These are phyloP conservation scores for Gracilaria gracilis DNA, from an alignment of 23 red algal genomes.

Conservation along the genomic window DNA sequence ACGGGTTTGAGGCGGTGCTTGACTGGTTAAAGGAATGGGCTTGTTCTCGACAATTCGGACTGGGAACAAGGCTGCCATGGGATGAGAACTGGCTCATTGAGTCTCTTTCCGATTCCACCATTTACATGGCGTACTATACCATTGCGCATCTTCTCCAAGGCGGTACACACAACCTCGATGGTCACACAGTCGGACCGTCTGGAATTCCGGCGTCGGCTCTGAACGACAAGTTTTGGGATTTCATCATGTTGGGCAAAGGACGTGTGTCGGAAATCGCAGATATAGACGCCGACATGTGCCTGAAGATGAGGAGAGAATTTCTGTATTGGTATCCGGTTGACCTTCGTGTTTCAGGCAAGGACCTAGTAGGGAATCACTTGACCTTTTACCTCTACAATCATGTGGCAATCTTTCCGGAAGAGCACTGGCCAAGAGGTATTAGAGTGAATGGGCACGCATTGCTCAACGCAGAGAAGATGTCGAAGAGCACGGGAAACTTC, in stretches of 20 bases:
- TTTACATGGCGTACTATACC: constrained; percentile 99
- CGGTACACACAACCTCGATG: constrained; percentile 85
- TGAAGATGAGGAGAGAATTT: constrained; percentile 86
- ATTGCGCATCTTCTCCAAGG: constrained; percentile 95
- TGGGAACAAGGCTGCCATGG: constrained; percentile 97
- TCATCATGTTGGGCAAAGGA: constrained; percentile 87
- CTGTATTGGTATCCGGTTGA: constrained; percentile 97
- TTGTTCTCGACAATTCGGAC: constrained; percentile 97
- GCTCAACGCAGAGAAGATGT: constrained; percentile 99
- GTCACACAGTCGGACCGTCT: constrained; percentile 68
- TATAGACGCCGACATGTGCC: constrained; percentile 35
- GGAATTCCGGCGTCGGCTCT: constrained; percentile 73
- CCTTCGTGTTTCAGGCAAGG: constrained; percentile 97
- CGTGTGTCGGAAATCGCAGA: constrained; percentile 5
- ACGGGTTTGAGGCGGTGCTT: constrained; percentile 90
- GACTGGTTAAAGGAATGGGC: constrained; percentile 99
- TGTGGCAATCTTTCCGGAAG: constrained; percentile 88
- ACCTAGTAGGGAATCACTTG: constrained; percentile 95
- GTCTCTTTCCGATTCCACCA: constrained; percentile 97
- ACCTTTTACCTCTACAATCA: constrained; percentile 99
- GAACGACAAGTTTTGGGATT: constrained; percentile 92
- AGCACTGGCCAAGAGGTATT: constrained; percentile 92
- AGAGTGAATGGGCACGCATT: constrained; percentile 96
- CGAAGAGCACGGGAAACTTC: constrained; percentile 98
- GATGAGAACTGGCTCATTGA: constrained; percentile 97